Percentiles rank a stretch among this genome's conserved stretches.
Evolutionary conservation across 768 basidiomycete genomes (phyloP).

Genomic region (Russula virescens): DNA sequence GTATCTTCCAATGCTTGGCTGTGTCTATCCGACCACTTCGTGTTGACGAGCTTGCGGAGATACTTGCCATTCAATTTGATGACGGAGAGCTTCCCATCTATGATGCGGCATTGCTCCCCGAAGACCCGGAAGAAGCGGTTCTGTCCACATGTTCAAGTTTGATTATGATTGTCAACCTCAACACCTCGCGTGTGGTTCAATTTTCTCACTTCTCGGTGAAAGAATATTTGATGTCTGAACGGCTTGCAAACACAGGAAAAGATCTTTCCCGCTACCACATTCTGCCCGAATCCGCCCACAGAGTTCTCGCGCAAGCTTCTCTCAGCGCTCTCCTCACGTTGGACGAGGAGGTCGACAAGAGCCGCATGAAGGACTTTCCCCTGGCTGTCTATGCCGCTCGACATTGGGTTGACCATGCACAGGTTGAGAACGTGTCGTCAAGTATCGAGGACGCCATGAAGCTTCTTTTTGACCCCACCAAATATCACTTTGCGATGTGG

Average conservation of each 20-base stretch:
- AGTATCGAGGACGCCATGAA: not conserved
- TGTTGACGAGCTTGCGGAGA: not conserved
- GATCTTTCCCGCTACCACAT: not conserved
- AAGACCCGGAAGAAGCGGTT: not conserved
- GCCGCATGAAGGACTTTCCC: not conserved
- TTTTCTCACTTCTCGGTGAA: not conserved
- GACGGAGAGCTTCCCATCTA: not conserved
- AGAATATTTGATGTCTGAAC: not conserved
- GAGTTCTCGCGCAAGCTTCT: not conserved
- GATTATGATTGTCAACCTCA: not conserved
- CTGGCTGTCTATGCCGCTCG: not conserved
- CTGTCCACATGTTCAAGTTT: not conserved
- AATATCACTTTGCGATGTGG: not conserved
- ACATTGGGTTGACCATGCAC: not conserved
- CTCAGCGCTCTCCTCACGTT: not conserved
- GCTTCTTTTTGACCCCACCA: not conserved
- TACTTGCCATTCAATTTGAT: not conserved
- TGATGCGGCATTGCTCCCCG: not conserved
- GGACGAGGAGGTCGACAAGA: not conserved
- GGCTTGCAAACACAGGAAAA: conserved; percentile 38
- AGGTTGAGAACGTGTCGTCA: not conserved
- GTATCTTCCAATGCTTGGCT: not conserved
- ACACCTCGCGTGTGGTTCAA: too few relatives aligned
- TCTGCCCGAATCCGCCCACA: not conserved
- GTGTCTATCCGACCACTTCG: too few relatives aligned